These are phyloP conservation scores for Nicotiana attenuata DNA, from an alignment of 257 asterid genomes.

Conservation along the genomic window DNA sequence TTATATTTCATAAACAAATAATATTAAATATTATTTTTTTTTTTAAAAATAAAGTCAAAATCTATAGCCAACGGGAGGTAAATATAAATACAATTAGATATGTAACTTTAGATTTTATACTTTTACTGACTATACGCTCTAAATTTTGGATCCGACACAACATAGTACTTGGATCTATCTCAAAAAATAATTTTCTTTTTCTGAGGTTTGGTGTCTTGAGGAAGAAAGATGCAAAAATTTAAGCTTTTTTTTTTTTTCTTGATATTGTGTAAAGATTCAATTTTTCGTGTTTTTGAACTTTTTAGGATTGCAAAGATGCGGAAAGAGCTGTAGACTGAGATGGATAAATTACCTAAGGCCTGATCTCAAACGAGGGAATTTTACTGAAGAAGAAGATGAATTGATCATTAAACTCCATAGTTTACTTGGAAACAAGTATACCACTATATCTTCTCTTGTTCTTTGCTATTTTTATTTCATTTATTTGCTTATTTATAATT, in stretches of 20 bases:
- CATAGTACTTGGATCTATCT: not conserved
- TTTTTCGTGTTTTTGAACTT: not conserved
- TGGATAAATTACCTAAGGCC: constrained; percentile 94
- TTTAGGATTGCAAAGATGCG: constrained; percentile 80
- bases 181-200: not conserved
- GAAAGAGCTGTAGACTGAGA: constrained; percentile 90
- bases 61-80: too few relatives aligned
- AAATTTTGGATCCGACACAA: not conserved
- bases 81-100: too few relatives aligned
- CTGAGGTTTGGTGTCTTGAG: not conserved
- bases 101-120: too few relatives aligned
- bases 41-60: too few relatives aligned
- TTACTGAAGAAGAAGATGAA: constrained; percentile 81
- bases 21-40: too few relatives aligned
- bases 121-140: not conserved
- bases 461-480: not conserved
- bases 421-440: constrained; percentile 80
- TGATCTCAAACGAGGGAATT: constrained; percentile 86
- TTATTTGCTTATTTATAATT: not conserved
- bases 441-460: not conserved
- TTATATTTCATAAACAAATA: too few relatives aligned
- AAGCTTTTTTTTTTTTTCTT: not conserved
- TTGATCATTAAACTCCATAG: constrained; percentile 78
- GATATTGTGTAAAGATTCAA: not conserved
- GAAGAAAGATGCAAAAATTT: not conserved